Conservation (phyloP, 768 basidiomycete species). For the Filobasidium wieringae region DNA sequence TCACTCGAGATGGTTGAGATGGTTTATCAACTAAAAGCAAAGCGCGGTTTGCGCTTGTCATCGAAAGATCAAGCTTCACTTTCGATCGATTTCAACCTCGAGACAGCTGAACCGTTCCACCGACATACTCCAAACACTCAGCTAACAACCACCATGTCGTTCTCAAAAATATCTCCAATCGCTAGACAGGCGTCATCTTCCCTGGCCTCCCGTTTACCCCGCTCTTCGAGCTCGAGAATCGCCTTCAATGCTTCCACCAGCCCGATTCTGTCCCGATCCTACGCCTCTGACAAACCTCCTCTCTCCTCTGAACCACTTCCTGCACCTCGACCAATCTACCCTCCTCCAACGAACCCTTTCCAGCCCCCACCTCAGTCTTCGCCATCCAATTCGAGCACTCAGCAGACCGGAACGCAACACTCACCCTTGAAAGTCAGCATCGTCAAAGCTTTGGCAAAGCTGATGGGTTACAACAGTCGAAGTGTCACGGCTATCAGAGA, state of each 20-base stretch:
- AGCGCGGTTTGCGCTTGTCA: too few relatives aligned
- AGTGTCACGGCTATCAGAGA: conserved; percentile 41
- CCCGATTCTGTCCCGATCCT: not conserved
- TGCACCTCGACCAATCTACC: conserved; percentile 26
- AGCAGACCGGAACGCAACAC: conserved; percentile 11
- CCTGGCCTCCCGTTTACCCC: not conserved
- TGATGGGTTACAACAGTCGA: conserved; percentile 42
- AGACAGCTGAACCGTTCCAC: too few relatives aligned
- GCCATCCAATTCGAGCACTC: not conserved
- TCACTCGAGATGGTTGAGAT: too few relatives aligned
- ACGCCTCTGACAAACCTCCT: not conserved
- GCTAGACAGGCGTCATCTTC: not conserved
- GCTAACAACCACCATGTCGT: not conserved
- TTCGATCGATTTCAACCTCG: too few relatives aligned
- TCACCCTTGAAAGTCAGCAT: conserved; percentile 26
- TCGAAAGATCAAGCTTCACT: too few relatives aligned
- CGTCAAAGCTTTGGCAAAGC: conserved; percentile 35
- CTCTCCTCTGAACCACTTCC: conserved; percentile 6
- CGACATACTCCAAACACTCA: too few relatives aligned
- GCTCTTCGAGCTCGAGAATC: not conserved
- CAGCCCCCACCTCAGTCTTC: conserved; percentile 10
- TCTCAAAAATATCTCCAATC: not conserved
- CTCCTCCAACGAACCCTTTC: conserved; percentile 33
- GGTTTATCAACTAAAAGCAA: too few relatives aligned
- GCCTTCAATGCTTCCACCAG: not conserved